phyloP scores from a whole-genome alignment of 1,284 basidiomycete species.

The Filobasidium uniguttulatum region DNA sequence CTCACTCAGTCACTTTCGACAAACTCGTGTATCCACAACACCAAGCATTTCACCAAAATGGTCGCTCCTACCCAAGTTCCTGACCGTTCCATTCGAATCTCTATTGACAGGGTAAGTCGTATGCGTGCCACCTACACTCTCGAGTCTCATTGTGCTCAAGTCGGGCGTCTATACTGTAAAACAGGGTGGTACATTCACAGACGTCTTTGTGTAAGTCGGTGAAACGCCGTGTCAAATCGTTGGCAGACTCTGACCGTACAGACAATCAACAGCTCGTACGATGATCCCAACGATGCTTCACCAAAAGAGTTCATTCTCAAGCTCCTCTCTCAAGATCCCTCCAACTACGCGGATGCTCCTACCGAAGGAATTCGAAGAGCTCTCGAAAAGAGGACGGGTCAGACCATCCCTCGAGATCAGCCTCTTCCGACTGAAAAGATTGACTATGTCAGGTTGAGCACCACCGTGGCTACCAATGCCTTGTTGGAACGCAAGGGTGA shows the following conservation, averaged over 20 bases:
- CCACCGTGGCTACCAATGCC: slow-evolving; percentile 93
- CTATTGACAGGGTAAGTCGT: slow-evolving; percentile 24
- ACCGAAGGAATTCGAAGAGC: slow-evolving; percentile 78
- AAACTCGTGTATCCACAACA: too few species aligned
- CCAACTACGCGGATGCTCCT: slow-evolving; percentile 83
- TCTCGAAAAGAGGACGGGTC: slow-evolving; percentile 59
- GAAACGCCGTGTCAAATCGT: too few species aligned
- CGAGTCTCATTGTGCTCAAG: too few species aligned
- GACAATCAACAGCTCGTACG: slow-evolving; percentile 14
- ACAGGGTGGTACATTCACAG: slow-evolving; percentile 33
- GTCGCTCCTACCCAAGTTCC: slow-evolving; percentile 17
- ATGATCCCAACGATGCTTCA: slow-evolving; percentile 5
- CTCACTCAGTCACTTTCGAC: too few species aligned
- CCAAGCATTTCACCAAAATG: too few species aligned
- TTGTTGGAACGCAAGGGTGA: slow-evolving; percentile 87
- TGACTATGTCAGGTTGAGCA: slow-evolving; percentile 82
- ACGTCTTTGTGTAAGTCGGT: slow-evolving; percentile 28
- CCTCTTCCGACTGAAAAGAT: slow-evolving; percentile 69
- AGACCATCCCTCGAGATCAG: slow-evolving; percentile 50
- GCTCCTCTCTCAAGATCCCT: slow-evolving; percentile 68
- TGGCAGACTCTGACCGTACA: too few species aligned
- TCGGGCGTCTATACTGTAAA: background rate
- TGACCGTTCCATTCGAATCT: slow-evolving; percentile 29
- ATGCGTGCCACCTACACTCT: too few species aligned
- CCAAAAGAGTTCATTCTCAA: slow-evolving; percentile 36